These are phyloP conservation scores for Dothiorella sarmentorum DNA, from an alignment of 2,329 filamentous ascomycete species.

Conservation along the genomic window DNA sequence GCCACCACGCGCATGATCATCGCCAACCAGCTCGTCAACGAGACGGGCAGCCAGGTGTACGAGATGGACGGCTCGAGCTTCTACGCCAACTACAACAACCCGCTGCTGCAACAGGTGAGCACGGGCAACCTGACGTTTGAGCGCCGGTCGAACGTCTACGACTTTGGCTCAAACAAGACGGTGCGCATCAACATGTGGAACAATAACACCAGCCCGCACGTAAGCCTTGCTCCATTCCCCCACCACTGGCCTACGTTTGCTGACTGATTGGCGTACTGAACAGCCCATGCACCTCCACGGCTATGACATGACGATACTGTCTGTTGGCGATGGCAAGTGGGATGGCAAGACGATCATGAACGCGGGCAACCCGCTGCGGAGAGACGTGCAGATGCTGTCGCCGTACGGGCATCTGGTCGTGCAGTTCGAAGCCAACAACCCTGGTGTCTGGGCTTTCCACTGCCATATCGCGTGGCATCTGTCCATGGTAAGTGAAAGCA, in stretches of 20 bases:
- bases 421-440: slow-evolving; percentile 36
- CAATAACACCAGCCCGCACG: slow-evolving; percentile 27
- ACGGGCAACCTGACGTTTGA: slow-evolving; percentile 27
- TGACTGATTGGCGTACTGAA: slow-evolving; percentile 26
- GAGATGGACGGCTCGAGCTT: not conserved
- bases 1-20: not conserved
- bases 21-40: not conserved
- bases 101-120: slow-evolving; percentile 35
- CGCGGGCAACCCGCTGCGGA: slow-evolving; percentile 36
- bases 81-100: slow-evolving; percentile 38
- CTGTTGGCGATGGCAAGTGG: slow-evolving; percentile 33
- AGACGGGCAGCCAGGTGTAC: not conserved
- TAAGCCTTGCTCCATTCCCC: slow-evolving; percentile 44
- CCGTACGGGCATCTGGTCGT: slow-evolving; percentile 28
- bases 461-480: slow-evolving; percentile 37
- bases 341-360: slow-evolving; percentile 27
- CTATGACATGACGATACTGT: slow-evolving; percentile 46
- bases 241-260: no score
- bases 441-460: slow-evolving; percentile 35
- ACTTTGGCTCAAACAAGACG: slow-evolving; percentile 25
- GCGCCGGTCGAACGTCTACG: slow-evolving; percentile 36
- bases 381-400: slow-evolving; percentile 32
- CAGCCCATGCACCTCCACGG: slow-evolving; percentile 42
- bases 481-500: not conserved
- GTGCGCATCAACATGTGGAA: not conserved